Evolutionary conservation across 2,329 filamentous ascomycete genomes (phyloP), one percentile per base, ranked within the genome.

Genomic region (Dothistroma pini): DNA sequence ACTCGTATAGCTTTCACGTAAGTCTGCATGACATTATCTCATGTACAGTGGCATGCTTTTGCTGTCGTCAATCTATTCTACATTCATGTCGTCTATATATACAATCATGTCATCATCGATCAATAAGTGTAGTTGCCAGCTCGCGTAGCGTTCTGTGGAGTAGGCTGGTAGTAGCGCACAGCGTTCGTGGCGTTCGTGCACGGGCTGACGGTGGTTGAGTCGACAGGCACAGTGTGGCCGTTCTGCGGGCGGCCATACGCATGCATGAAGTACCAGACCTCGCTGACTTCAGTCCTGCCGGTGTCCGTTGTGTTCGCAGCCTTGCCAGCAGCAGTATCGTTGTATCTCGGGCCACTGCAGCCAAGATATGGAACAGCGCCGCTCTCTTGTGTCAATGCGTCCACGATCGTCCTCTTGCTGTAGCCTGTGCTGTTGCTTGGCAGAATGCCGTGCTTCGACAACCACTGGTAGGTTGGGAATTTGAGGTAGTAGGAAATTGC

Each of bases 201-300:
- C 64, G 77, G 85, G 25, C 80, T 82, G 49, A 79, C 68, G 4
- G 79, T 79, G 0, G 81, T 74, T 19, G 76, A 83, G 58, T 82
- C 80, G 2, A 80, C 76, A 5, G 79, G 77, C 25, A 82, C 69
- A 10, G 75, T 79, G 47, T 81, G 72, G 1, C 76, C 78, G 58
- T 79, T 75, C 75, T 88, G 86, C 7, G 84, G 81, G 16, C 79
- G 73, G 3, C 86, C 86, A 58, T 78, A 80, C 1, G 84, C 82
- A 72, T 88, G 81, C 72, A 83, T 80, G 69, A 87, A 88, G 70
- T 89, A 89, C 85, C 86, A 89, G 12, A 86, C 78, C 78, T 89
- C 86, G 61, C 72, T 81, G 53, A 89, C 66, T 34, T 81, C 77
- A 1, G 85, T 88, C 63, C 76, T 75, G 1, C 86, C 86, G 59